These are phyloP conservation scores for Podila clonocystis DNA, from an alignment of 192 early-diverging fungal genomes.

Conservation along the genomic window DNA sequence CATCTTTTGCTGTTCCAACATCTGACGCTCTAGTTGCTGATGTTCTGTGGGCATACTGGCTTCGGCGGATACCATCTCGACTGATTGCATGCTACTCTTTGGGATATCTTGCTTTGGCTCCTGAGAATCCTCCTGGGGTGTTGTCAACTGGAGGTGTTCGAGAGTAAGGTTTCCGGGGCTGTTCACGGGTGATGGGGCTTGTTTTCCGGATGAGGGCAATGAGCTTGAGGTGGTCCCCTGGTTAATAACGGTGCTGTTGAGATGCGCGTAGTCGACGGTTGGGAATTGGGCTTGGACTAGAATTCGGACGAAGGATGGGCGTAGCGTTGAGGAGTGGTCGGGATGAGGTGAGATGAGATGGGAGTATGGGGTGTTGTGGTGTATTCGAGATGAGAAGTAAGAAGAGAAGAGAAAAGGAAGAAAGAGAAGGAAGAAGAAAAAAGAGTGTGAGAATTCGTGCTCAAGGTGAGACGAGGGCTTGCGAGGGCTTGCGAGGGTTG, in stretches of 20 bases:
- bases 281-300: neutral
- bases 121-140: slow-evolving; percentile 11
- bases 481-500: too few relatives aligned
- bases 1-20: slow-evolving; percentile 33
- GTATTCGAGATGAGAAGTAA: slow-evolving; percentile 1
- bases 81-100: slow-evolving; percentile 36
- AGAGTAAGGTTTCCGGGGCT: slow-evolving; percentile 1
- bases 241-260: too few relatives aligned
- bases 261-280: slow-evolving; percentile 18
- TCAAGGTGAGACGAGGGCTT: too few relatives aligned
- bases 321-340: neutral
- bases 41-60: slow-evolving; percentile 27
- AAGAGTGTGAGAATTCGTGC: neutral
- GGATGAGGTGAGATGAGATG: neutral
- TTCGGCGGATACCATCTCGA: slow-evolving; percentile 48
- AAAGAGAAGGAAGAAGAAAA: neutral
- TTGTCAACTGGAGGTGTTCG: slow-evolving; percentile 22
- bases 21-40: slow-evolving; percentile 29
- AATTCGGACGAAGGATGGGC: too few relatives aligned
- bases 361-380: neutral
- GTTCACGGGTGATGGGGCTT: neutral
- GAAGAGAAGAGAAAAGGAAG: slow-evolving; percentile 3
- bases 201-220: neutral
- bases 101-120: slow-evolving; percentile 8
- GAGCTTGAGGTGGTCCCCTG: too few relatives aligned